phyloP scores from a whole-genome alignment of 441 rosid species.

The Erysimum pusillum region DNA sequence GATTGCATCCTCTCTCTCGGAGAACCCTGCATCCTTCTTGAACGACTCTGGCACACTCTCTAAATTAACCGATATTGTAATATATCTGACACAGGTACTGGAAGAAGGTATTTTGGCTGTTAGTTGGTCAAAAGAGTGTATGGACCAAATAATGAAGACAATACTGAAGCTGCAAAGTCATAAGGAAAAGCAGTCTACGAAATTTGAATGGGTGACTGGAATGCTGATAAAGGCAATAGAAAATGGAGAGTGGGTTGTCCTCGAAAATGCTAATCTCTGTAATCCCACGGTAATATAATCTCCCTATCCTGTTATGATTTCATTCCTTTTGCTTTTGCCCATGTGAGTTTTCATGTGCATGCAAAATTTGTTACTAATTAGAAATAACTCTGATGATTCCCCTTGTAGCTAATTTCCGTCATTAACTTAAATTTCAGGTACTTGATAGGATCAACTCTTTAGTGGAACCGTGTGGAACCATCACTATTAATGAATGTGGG shows the following conservation, averaged over 20 bases:
- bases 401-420: conserved; percentile 30
- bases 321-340: conserved; percentile 27
- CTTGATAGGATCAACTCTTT: conserved; percentile 99
- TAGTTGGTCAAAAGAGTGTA: conserved; percentile 68
- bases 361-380: neutral
- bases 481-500: conserved; percentile 94
- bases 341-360: conserved; percentile 16
- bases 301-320: conserved; percentile 20
- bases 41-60: conserved; percentile 57
- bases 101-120: conserved; percentile 51
- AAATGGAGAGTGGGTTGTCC: conserved; percentile 97
- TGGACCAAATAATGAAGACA: conserved; percentile 58
- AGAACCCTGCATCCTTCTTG: conserved; percentile 53
- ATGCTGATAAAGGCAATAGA: conserved; percentile 88
- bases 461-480: conserved; percentile 92
- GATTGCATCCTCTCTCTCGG: conserved; percentile 51
- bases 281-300: conserved; percentile 84
- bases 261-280: conserved; percentile 97
- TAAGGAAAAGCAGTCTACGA: conserved; percentile 63
- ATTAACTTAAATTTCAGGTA: conserved; percentile 63
- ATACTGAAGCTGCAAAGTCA: conserved; percentile 71
- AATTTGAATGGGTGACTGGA: conserved; percentile 99
- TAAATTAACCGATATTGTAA: conserved; percentile 62
- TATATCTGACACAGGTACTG: conserved; percentile 59
- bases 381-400: conserved; percentile 21